A percentile compares a stretch with the other conserved stretches of the same genome.
Conservation (phyloP, 768 basidiomycete species). For the Mycena metata region DNA sequence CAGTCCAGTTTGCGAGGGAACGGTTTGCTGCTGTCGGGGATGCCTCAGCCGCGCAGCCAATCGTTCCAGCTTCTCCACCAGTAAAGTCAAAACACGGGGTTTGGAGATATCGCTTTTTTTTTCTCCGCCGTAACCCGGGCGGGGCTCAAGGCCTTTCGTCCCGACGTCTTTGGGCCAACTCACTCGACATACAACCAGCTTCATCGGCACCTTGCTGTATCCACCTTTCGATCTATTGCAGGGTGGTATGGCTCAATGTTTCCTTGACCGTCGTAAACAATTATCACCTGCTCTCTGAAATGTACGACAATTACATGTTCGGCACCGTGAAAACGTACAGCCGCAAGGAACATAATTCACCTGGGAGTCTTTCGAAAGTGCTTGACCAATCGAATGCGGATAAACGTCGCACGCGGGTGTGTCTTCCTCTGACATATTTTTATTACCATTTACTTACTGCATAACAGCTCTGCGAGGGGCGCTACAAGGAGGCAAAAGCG, state of each 20-base stretch:
- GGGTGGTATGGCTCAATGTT: slow-evolving; percentile 11
- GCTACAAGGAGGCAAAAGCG: slow-evolving; percentile 5
- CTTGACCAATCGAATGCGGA: background rate
- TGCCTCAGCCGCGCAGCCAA: too few relatives aligned
- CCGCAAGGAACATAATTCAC: slow-evolving; percentile 10
- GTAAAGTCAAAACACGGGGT: too few relatives aligned
- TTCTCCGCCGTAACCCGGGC: slow-evolving; percentile 2
- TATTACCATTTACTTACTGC: background rate
- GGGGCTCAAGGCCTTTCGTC: slow-evolving; percentile 8
- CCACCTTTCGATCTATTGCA: slow-evolving; percentile 11
- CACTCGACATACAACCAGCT: slow-evolving; percentile 23
- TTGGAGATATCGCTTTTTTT: slow-evolving; percentile 3
- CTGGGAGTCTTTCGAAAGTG: background rate
- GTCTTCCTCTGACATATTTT: background rate
- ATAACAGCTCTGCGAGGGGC: background rate
- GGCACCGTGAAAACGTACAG: slow-evolving; percentile 4
- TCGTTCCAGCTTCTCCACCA: too few relatives aligned
- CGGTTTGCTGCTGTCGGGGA: too few relatives aligned
- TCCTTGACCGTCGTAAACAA: background rate
- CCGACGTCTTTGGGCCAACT: slow-evolving; percentile 14
- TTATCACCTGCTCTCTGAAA: slow-evolving; percentile 6
- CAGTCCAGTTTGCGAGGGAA: too few relatives aligned
- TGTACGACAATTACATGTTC: slow-evolving; percentile 22
- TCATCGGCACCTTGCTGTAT: slow-evolving; percentile 22
- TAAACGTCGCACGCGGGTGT: slow-evolving; percentile 12